These are phyloP conservation scores for Xylariales sp. DNA, from an alignment of 2,329 filamentous ascomycete genomes.

Conservation along the genomic window DNA sequence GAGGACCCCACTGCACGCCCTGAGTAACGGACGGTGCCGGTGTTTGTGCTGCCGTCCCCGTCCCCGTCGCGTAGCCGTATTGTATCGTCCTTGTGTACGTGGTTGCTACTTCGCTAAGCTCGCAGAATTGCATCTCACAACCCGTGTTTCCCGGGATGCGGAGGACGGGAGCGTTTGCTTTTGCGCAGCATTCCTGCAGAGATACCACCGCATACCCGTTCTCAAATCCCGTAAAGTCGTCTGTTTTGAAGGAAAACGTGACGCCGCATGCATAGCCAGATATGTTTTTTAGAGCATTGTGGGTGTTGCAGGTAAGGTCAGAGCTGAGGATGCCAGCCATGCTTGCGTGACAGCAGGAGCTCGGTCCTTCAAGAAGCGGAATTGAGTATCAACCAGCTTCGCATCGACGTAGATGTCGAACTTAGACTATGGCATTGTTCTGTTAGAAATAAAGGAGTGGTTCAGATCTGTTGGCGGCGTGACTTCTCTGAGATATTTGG, in stretches of 20 bases:
- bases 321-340: slow-evolving; percentile 14
- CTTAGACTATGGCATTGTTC: too few species aligned
- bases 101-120: slow-evolving; percentile 11
- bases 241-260: slow-evolving; percentile 14
- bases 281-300: slow-evolving; percentile 18
- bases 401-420: too few species aligned
- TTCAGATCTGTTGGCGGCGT: too few species aligned
- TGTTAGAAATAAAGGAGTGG: too few species aligned
- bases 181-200: slow-evolving; percentile 15
- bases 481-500: too few species aligned
- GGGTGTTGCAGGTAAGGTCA: slow-evolving; percentile 18
- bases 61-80: slow-evolving; percentile 11
- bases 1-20: slow-evolving; percentile 7
- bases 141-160: slow-evolving; percentile 19
- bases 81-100: slow-evolving; percentile 10
- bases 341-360: too few species aligned
- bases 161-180: slow-evolving; percentile 11
- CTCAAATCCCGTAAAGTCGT: slow-evolving; percentile 14
- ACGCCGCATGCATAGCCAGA: slow-evolving; percentile 17
- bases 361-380: too few species aligned
- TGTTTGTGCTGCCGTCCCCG: slow-evolving; percentile 12
- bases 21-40: slow-evolving; percentile 10
- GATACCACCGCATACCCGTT: slow-evolving; percentile 15
- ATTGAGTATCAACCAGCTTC: too few species aligned
- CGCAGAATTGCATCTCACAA: slow-evolving; percentile 21